Conservation (phyloP, 768 basidiomycete genomes). For the Boletus rubroflammeus region DNA sequence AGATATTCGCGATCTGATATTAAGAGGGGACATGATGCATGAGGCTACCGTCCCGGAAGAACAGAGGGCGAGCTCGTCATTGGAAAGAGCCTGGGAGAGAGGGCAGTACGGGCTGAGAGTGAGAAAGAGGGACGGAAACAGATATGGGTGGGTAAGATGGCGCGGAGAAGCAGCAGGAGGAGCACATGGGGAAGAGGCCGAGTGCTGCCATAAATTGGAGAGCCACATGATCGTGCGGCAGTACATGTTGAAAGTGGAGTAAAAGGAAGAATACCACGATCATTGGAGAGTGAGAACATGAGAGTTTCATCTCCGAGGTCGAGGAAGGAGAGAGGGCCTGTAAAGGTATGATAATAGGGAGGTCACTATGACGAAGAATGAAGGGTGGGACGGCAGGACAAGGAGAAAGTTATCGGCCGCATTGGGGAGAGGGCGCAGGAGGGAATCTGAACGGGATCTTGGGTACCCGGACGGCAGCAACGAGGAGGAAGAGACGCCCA, state of each 20-base stretch:
- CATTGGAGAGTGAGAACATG: conserved; percentile 26
- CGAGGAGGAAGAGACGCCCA: conserved; percentile 19
- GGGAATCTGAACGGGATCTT: conserved; percentile 11
- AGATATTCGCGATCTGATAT: conserved; percentile 31
- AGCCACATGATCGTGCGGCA: conserved; percentile 23
- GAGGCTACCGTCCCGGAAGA: conserved; percentile 22
- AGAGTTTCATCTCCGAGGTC: conserved; percentile 35
- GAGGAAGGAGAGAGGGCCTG: conserved; percentile 20
- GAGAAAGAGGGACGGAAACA: conserved; percentile 1
- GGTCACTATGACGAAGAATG: conserved; percentile 23
- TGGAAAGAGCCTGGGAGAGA: background rate
- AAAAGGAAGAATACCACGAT: conserved; percentile 27
- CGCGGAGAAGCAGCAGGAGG: conserved; percentile 8
- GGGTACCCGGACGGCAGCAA: conserved; percentile 4
- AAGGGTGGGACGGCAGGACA: conserved; percentile 13
- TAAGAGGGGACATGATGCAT: conserved; percentile 28
- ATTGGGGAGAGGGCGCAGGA: conserved; percentile 11
- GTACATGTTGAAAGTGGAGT: conserved; percentile 31
- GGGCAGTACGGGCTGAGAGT: background rate
- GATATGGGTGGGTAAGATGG: background rate
- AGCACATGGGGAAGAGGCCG: conserved; percentile 17
- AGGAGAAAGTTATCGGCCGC: conserved; percentile 23
- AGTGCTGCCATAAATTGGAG: conserved; percentile 14
- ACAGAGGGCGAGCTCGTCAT: background rate
- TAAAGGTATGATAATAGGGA: conserved; percentile 20